phyloP scores from a whole-genome alignment of 1,284 basidiomycete genomes.

The Fomitopsis palustris region DNA sequence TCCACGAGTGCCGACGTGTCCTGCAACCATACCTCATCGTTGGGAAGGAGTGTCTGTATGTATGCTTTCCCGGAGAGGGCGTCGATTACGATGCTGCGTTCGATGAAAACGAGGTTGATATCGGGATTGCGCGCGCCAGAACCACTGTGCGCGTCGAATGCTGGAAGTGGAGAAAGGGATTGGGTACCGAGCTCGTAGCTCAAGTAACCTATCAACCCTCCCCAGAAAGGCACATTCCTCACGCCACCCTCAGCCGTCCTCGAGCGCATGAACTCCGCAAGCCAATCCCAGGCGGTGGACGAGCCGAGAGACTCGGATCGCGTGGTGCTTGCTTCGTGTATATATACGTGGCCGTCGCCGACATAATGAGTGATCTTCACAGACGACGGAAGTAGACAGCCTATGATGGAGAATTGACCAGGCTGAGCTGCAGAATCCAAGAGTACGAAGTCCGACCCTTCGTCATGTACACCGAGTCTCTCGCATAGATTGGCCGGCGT shows the following conservation, averaged over 20 bases:
- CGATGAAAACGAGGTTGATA: constrained; percentile 69
- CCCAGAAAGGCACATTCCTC: constrained; percentile 69
- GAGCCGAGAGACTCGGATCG: constrained; percentile 31
- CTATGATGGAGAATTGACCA: constrained; percentile 72
- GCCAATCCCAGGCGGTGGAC: constrained; percentile 67
- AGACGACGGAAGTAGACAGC: constrained; percentile 47
- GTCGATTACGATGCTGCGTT: constrained; percentile 74
- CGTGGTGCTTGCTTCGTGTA: constrained; percentile 27
- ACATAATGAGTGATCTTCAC: constrained; percentile 55
- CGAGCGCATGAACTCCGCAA: constrained; percentile 60
- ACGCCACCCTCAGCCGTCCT: constrained; percentile 44
- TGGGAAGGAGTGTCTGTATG: constrained; percentile 59
- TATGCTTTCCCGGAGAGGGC: constrained; percentile 41
- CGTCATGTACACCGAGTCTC: constrained; percentile 52
- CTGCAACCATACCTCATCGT: constrained; percentile 58
- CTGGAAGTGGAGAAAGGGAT: constrained; percentile 32
- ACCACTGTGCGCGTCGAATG: constrained; percentile 31
- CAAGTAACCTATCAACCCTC: constrained; percentile 67
- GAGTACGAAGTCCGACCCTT: constrained; percentile 61
- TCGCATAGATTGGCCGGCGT: constrained; percentile 51
- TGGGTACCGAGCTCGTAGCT: constrained; percentile 75
- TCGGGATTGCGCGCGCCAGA: constrained; percentile 50
- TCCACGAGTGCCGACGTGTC: constrained; percentile 32
- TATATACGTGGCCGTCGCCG: constrained; percentile 43
- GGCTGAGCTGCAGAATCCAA: constrained; percentile 73